Base-by-base conservation (phyloP, 176 grass and related monocot genomes). In the Eragrostis nindensis region DNA sequence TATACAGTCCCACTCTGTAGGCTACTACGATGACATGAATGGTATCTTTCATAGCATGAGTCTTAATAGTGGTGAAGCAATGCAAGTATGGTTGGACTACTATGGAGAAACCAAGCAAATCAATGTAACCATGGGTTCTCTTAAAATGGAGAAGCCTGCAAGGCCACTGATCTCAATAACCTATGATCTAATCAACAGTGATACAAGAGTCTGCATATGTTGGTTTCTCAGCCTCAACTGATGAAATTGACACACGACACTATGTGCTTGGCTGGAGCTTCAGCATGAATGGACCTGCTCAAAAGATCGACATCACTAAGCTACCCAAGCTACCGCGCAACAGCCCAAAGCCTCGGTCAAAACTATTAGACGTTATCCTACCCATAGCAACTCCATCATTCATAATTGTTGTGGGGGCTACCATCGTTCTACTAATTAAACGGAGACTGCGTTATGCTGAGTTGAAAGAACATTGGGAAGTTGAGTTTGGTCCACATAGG, bases 221-320 rank as follows among this genome's bases (percentile, higher is more conserved):
- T 47, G 80, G 80, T 17, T 82, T 82, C 68, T 82, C 68, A 50
- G n/a, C 80, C 1, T 72, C 80, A 82, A 82, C 80, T 24, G 56
- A 43, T 10, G 19, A 9, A 73, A 13, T 17, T 16, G 43, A 72
- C 43, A 62, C 55, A 11, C 56, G 68, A 17, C 56, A 82, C 27
- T 82, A 72, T n/a, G 15, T 82, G 19, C 80, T 81, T 36, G 78
- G 66, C 40, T 81, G 78, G 78, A 81, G 66, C 66, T 81, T 81
- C 12, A 68, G 52, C 68, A 82, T 72, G 68, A 38, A 70, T 5
- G 48, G 30, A 39, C 1, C 27, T 32, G 68, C 67, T 82, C 79
- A 54, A 72, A 13, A 49, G 42, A 82, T 82, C 8, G 70, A 62
- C 46, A 11, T 72, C 56, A 6, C 42, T 18, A 61, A 62, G 68